Evolutionary conservation across 768 basidiomycete species (phyloP).

Genomic region (Lentinus brumalis): DNA sequence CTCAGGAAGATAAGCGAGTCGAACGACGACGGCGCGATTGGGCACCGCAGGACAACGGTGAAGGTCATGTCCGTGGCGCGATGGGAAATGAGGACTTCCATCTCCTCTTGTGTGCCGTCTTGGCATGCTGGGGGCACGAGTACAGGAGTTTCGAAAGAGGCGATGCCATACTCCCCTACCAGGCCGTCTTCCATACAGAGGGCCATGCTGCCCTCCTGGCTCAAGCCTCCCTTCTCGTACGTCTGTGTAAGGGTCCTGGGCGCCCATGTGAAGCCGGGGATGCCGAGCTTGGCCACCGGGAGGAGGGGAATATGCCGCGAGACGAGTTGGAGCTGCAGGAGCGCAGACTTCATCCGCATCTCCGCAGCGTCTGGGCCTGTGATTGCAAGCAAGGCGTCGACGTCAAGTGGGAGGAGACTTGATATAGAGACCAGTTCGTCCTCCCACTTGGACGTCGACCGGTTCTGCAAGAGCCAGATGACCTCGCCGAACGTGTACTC

Average conservation of each 20-base stretch:
- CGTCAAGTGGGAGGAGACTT: conserved; percentile 2
- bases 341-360: conserved; percentile 6
- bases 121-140: not conserved
- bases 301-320: not conserved
- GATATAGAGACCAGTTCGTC: conserved; percentile 15
- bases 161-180: not conserved
- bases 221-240: not conserved
- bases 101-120: not conserved
- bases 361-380: conserved; percentile 1
- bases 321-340: conserved; percentile 1
- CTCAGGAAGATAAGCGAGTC: not conserved
- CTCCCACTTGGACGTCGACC: conserved; percentile 9
- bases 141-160: not conserved
- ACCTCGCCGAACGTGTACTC: not conserved
- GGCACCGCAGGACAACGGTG: not conserved
- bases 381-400: conserved; percentile 2
- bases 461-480: not conserved
- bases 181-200: not conserved
- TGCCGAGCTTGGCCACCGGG: not conserved
- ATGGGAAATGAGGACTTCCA: not conserved
- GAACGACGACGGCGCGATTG: not conserved
- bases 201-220: not conserved
- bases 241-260: not conserved
- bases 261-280: conserved; percentile 3
- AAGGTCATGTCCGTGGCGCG: not conserved